Base-by-base conservation (phyloP, 164 flowering plant species). In the Protea cynaroides region DNA sequence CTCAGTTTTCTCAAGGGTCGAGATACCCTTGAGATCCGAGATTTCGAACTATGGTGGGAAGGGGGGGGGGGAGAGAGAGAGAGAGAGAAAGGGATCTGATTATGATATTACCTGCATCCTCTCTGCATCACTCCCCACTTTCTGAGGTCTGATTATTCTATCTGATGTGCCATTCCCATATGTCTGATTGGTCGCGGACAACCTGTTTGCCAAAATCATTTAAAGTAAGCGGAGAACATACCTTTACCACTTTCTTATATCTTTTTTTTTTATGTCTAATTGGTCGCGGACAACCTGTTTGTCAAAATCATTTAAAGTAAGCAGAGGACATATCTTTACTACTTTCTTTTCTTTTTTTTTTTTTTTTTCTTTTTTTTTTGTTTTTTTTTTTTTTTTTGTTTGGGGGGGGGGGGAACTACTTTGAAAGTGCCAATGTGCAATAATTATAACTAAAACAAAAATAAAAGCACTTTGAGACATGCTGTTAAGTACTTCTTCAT, bases 401-500 rank as follows among this genome's bases (percentile, higher is more conserved):
- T 29, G 34, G 34, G 34, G 34, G 34, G 34, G 5, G 5, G 34
- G 34, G 2, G 5, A 29, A 29, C 34, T 29, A 29, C 34, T 29
- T n/a, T 34, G 38, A 17, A 1, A 54, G 23, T 22, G 9, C 18
- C 19, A 17, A 54, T 34, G n/a, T 43, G 23, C 19, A 50, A 12
- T 21, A 50, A 12, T 21, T 37, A 25, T 19, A 38, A 43, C 36
- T 19, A 8, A 24, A 37, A 61, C 22, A 36, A 23, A 23, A 24
- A 52, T 49, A 2, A 15, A 37, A 43, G 18, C 25, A 38, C 8
- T 17, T 43, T 18, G 23, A 43, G 25, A 5, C 34, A 51, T 19
- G 53, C 14, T 21, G 34, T 6, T 19, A 12, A 12, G 25, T 81
- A 87, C 92, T 83, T 90, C 74, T 92, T 92, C 85, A 90, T 75